phyloP scores from a whole-genome alignment of 768 basidiomycete species.

The Chiua virens region DNA sequence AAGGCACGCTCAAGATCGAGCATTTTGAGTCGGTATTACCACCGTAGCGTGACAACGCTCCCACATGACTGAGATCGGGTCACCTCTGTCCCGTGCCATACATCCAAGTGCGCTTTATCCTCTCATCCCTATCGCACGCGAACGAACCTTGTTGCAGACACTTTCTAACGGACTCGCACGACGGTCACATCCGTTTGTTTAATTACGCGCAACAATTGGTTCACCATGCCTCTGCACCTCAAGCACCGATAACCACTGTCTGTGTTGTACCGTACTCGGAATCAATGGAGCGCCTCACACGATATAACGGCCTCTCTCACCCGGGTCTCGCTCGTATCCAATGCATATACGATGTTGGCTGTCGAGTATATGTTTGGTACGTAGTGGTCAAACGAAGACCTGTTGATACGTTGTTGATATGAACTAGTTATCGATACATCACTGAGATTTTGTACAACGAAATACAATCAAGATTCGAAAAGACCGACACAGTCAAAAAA shows the following conservation, averaged over 20 bases:
- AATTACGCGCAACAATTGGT: conserved; percentile 63
- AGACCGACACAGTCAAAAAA: too few species aligned
- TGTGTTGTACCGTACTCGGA: conserved; percentile 46
- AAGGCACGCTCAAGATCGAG: conserved; percentile 90
- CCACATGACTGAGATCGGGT: conserved; percentile 97
- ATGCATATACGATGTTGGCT: not conserved
- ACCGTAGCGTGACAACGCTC: conserved; percentile 75
- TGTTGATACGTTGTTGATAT: too few species aligned
- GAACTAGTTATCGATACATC: too few species aligned
- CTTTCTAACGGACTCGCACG: conserved; percentile 80
- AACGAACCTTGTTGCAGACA: conserved; percentile 39
- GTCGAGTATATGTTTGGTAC: too few species aligned
- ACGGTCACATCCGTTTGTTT: conserved; percentile 72
- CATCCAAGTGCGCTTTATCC: conserved; percentile 29
- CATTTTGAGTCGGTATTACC: conserved; percentile 90
- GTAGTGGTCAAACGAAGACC: too few species aligned
- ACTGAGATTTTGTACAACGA: too few species aligned
- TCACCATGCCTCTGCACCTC: conserved; percentile 51
- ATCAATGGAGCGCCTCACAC: conserved; percentile 60
- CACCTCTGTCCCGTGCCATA: conserved; percentile 67
- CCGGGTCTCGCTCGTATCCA: conserved; percentile 7
- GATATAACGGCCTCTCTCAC: conserved; percentile 72
- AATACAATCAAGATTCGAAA: too few species aligned
- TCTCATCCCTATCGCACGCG: not conserved
- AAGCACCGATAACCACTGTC: conserved; percentile 67